phyloP scores from a whole-genome alignment of 768 basidiomycete species.

The Lactarius pseudohatsudake region DNA sequence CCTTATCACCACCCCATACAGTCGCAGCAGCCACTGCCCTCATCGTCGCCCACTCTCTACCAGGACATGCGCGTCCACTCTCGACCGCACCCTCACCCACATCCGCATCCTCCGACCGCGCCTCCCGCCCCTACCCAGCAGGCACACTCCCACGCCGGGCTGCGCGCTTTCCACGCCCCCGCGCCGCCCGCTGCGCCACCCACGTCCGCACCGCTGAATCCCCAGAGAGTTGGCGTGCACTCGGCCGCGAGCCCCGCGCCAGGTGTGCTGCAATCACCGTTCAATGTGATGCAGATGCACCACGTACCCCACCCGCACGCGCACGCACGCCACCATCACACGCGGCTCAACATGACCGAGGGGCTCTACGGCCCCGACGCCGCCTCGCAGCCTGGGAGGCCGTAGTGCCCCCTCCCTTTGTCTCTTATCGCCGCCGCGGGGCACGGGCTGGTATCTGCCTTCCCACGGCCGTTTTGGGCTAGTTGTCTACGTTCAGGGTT shows the following conservation, averaged over 20 bases:
- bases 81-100: slow-evolving; percentile 16
- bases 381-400: slow-evolving; percentile 4
- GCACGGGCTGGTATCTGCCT: not conserved
- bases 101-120: slow-evolving; percentile 18
- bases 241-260: slow-evolving; percentile 16
- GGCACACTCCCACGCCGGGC: slow-evolving; percentile 20
- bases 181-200: not conserved
- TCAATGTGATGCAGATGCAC: slow-evolving; percentile 63
- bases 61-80: slow-evolving; percentile 30
- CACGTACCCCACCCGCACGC: slow-evolving; percentile 80
- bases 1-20: slow-evolving; percentile 29
- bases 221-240: slow-evolving; percentile 14
- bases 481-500: not conserved
- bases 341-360: slow-evolving; percentile 43
- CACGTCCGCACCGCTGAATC: slow-evolving; percentile 13
- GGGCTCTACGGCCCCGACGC: slow-evolving; percentile 31
- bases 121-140: slow-evolving; percentile 10
- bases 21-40: slow-evolving; percentile 30
- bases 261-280: slow-evolving; percentile 56
- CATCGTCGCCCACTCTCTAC: slow-evolving; percentile 28
- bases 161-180: slow-evolving; percentile 21
- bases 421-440: not conserved
- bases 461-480: not conserved
- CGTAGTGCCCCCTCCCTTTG: not conserved
- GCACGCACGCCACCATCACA: slow-evolving; percentile 71